Percentiles rank a stretch among this genome's conserved stretches.
phyloP scores from a whole-genome alignment of 75 land plant species.

The Selaginella moellendorffii region DNA sequence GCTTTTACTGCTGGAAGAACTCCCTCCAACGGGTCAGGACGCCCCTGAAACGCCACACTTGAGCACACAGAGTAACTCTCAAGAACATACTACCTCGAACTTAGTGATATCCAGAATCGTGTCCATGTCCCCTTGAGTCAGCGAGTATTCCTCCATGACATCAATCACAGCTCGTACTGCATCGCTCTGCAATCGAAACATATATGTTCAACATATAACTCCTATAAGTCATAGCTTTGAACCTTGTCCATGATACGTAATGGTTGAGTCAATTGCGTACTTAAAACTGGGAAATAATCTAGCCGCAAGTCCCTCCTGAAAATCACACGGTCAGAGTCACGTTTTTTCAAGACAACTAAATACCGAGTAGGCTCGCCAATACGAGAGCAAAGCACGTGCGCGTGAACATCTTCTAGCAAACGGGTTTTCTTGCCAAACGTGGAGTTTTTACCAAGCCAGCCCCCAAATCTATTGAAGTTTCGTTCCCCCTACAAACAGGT shows the following conservation, averaged over 20 bases:
- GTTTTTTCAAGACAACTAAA: not conserved
- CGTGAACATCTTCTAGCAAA: conserved; percentile 73
- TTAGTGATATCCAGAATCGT: conserved; percentile 64
- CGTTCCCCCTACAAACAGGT: conserved; percentile 65
- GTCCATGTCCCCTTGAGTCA: conserved; percentile 85
- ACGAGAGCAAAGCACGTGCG: conserved; percentile 76
- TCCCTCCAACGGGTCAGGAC: conserved; percentile 62
- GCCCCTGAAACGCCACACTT: conserved; percentile 37
- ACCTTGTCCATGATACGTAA: conserved; percentile 67
- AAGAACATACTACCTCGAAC: conserved; percentile 49
- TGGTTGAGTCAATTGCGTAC: conserved; percentile 50
- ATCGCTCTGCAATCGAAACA: conserved; percentile 41
- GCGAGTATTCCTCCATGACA: conserved; percentile 70
- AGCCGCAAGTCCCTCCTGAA: conserved; percentile 61
- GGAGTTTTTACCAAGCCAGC: conserved; percentile 97
- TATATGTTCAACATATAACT: too few species aligned
- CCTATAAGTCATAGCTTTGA: too few species aligned
- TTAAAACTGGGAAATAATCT: conserved; percentile 52
- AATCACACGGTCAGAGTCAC: not conserved
- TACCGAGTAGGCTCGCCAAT: conserved; percentile 59
- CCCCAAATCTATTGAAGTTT: conserved; percentile 93
- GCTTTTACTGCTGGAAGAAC: conserved; percentile 73
- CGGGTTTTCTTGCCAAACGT: conserved; percentile 69
- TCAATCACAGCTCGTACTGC: conserved; percentile 76
- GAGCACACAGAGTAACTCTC: not conserved